A percentile compares a stretch with the other conserved stretches of the same genome.
Conservation (phyloP, 192 early-diverging fungal genomes). For the Gorgonomyces haynaldii region DNA sequence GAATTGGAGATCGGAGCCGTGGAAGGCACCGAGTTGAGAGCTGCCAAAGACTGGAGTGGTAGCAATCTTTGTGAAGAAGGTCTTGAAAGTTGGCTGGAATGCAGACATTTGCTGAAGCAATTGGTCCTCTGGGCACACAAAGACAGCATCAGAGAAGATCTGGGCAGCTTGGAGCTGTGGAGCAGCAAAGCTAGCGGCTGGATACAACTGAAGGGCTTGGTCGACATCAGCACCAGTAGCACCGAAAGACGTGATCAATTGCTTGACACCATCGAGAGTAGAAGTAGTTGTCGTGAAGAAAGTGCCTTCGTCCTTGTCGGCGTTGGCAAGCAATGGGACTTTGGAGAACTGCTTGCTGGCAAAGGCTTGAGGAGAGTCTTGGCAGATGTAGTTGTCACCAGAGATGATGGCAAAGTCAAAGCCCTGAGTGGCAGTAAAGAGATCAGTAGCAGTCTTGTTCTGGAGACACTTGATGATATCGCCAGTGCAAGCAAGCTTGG, state of each 20-base stretch:
- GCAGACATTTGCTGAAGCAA: neutral
- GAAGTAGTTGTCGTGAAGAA: too few relatives aligned
- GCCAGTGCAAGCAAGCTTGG: too few relatives aligned
- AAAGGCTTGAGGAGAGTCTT: neutral
- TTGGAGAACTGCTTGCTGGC: neutral
- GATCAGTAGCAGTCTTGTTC: neutral
- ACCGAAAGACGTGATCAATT: too few relatives aligned
- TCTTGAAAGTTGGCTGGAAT: neutral
- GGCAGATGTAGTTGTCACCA: too few relatives aligned
- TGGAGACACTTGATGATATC: too few relatives aligned
- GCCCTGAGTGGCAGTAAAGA: too few relatives aligned
- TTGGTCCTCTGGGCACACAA: neutral
- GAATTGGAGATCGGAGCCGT: constrained; percentile 9
- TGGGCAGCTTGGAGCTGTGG: too few relatives aligned
- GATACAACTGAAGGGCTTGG: too few relatives aligned
- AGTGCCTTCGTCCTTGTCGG: neutral
- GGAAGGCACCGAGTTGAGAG: constrained; percentile 2
- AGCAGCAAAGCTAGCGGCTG: too few relatives aligned
- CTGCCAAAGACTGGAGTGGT: neutral
- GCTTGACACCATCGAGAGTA: too few relatives aligned
- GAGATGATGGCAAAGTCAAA: too few relatives aligned
- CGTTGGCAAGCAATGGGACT: neutral
- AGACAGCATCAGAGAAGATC: neutral
- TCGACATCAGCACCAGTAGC: too few relatives aligned
- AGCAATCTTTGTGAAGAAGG: neutral